Base-by-base conservation (phyloP, 2,329 filamentous ascomycete species). In the Phyllosticta citribraziliensis region DNA sequence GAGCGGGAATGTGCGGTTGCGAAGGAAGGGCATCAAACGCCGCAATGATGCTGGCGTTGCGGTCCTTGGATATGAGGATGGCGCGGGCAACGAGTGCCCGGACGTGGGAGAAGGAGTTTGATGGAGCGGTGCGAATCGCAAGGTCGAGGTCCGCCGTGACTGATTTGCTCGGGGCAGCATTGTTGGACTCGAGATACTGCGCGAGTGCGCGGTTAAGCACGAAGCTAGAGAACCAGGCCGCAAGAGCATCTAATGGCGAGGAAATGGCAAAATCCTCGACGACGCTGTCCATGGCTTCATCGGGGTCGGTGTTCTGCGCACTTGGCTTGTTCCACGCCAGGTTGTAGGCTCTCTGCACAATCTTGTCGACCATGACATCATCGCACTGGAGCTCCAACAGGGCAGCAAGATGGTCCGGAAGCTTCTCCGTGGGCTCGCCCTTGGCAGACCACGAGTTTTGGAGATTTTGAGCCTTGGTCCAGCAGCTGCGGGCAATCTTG, bases 321-420 rank as follows among this genome's bases (percentile, higher is more conserved):
- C 88, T 93, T 4, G 87, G 85, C 62, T 84, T 82, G 73, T 96
- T 94, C 84, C 91, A 96, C 2, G 91, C 90, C 17, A 97, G 80
- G 70, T 96, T 96, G 72, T 93, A 89, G 1, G 91, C 91, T 60
- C 91, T 85, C 73, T 96, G 90, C 50, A 93, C 83, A 64, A 96
- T 87, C 53, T 82, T 81, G 58, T 88, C 82, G 64, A 86, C 86
- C 65, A 97, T 81, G 9, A 97, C 89, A 22, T 91, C 85, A 58
- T 95, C 89, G 65, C 88, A 91, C 27, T 93, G 87, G 64, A 88
- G 84, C 65, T 91, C 84, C 3, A 97, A 81, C 1, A 97, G 80
- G 8, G 84, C 79, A 2, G 85, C 84, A 6, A 97, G 80, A 70
- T 97, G 88, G 12, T 86, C 84, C 0, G 92, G 89, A 2, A 97